Evolutionary conservation across 495 filamentous ascomycete genomes (phyloP).

Genomic region (Penicillium dipodomyicola): DNA sequence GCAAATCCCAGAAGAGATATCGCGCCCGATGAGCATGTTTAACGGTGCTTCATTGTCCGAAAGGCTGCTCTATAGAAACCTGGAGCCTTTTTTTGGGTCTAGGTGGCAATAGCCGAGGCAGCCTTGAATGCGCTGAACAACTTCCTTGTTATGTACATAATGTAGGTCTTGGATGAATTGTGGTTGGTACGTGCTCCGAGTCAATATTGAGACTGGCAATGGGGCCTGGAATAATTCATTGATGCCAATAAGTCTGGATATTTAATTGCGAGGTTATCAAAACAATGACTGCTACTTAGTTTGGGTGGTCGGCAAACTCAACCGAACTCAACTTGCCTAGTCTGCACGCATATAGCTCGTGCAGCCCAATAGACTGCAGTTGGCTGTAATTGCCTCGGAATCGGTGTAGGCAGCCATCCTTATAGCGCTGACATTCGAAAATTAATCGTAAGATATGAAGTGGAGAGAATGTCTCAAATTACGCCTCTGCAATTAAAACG

Average conservation of each 20-base stretch:
- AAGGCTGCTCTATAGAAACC: not conserved
- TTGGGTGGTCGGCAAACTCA: not conserved
- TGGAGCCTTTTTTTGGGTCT: conserved; percentile 17
- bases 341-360: not conserved
- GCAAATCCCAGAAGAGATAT: not conserved
- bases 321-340: not conserved
- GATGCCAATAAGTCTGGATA: not conserved
- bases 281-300: not conserved
- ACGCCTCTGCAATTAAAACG: not conserved
- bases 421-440: conserved; percentile 12
- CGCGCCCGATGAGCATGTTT: conserved; percentile 18
- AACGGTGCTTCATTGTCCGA: not conserved
- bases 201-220: not conserved
- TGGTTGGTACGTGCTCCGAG: not conserved
- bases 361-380: not conserved
- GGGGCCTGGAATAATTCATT: not conserved
- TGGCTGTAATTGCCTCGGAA: not conserved
- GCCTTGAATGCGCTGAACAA: not conserved
- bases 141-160: not conserved
- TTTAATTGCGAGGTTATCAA: not conserved
- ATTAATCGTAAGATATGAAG: not conserved
- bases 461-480: not conserved
- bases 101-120: not conserved
- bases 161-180: not conserved
- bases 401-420: not conserved